Conservation (phyloP, 768 basidiomycete species). For the Rhizopogon vinicolor region DNA sequence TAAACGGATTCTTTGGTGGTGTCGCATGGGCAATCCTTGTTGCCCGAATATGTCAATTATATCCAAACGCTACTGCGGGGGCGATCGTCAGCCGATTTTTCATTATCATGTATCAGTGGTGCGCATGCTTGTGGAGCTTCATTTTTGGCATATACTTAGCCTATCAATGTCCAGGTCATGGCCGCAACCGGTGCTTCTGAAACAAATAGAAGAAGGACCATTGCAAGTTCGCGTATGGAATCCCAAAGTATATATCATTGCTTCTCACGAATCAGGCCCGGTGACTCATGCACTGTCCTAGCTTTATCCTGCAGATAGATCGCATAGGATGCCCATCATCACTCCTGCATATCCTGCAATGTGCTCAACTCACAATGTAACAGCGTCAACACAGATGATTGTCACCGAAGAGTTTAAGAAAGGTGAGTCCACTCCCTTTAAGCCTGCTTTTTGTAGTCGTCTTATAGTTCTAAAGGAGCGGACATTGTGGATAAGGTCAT, state of each 20-base stretch:
- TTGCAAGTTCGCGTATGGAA: constrained; percentile 97
- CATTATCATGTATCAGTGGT: constrained; percentile 98
- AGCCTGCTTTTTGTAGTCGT: not conserved
- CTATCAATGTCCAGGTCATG: constrained; percentile 65
- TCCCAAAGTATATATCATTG: constrained; percentile 60
- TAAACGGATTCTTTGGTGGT: constrained; percentile 95
- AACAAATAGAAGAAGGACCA: constrained; percentile 95
- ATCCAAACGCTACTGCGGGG: constrained; percentile 91
- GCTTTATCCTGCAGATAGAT: constrained; percentile 87
- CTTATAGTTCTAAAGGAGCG: constrained; percentile 54
- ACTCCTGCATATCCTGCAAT: constrained; percentile 99
- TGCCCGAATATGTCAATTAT: constrained; percentile 98
- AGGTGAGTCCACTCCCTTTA: constrained; percentile 39
- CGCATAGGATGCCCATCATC: constrained; percentile 99
- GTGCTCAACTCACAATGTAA: constrained; percentile 99
- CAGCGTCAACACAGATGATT: constrained; percentile 90
- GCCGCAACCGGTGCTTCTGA: constrained; percentile 97
- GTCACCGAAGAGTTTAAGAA: constrained; percentile 95
- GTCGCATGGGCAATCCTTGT: constrained; percentile 99
- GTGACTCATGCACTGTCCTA: constrained; percentile 24
- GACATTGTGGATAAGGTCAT: constrained; percentile 94
- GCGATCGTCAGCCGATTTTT: constrained; percentile 98
- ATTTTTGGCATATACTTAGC: not conserved
- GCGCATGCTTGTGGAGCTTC: constrained; percentile 19
- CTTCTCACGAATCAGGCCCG: too few relatives aligned